Evolutionary conservation across 768 basidiomycete genomes (phyloP).

Genomic region (Mycena olivaceomarginata): DNA sequence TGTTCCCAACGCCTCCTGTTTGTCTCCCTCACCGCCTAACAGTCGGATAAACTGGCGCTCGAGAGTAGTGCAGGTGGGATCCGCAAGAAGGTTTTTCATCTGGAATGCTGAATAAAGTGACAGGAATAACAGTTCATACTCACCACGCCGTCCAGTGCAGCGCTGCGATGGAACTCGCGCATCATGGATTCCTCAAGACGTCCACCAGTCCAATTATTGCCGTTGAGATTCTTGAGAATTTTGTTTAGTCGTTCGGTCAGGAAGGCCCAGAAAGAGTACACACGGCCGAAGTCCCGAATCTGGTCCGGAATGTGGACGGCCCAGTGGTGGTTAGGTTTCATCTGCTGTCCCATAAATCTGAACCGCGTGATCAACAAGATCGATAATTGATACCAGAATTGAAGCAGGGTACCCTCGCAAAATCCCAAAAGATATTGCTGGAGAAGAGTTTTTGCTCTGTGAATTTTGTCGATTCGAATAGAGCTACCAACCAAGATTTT

Average conservation of each 20-base stretch:
- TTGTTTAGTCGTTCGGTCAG: slow-evolving; percentile 53
- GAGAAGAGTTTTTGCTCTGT: slow-evolving; percentile 25
- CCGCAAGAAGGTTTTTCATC: neutral
- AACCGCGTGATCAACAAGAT: neutral
- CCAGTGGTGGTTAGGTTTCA: slow-evolving; percentile 51
- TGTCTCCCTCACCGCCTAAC: neutral
- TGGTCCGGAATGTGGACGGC: slow-evolving; percentile 48
- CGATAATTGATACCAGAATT: neutral
- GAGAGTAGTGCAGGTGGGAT: neutral
- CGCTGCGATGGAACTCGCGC: slow-evolving; percentile 46
- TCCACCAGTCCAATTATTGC: slow-evolving; percentile 51
- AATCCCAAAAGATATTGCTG: slow-evolving; percentile 31
- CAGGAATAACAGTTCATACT: neutral
- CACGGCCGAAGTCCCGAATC: slow-evolving; percentile 49
- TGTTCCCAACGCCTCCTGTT: neutral
- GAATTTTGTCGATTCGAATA: slow-evolving; percentile 19
- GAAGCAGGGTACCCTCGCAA: slow-evolving; percentile 11
- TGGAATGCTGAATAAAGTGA: neutral
- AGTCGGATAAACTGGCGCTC: neutral
- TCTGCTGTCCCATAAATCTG: slow-evolving; percentile 49
- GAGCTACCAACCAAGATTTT: slow-evolving; percentile 43
- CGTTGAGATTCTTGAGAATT: slow-evolving; percentile 49
- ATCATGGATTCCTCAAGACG: slow-evolving; percentile 54
- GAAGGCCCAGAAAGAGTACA: slow-evolving; percentile 55
- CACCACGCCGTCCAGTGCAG: slow-evolving; percentile 16